Conservation (phyloP, 169 alveolate genomes). For the Eimeria falciformis region DNA sequence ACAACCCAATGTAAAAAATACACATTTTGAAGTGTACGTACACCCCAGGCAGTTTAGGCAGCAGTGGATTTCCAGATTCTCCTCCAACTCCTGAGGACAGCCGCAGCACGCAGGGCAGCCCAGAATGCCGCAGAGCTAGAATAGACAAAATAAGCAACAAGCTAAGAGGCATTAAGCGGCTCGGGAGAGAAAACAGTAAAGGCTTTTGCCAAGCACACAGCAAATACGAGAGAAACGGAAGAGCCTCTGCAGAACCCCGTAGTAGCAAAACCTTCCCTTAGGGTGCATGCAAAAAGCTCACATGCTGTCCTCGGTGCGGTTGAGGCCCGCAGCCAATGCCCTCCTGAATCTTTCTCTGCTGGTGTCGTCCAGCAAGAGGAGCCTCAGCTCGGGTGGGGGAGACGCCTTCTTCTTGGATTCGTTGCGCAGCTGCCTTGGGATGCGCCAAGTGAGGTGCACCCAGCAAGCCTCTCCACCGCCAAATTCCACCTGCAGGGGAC, state of each 20-base stretch:
- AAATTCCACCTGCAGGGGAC: neutral
- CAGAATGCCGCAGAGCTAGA: too few species aligned
- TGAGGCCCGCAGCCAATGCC: constrained; percentile 46
- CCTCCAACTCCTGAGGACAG: constrained; percentile 1
- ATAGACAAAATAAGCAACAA: too few species aligned
- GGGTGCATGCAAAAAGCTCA: constrained; percentile 1
- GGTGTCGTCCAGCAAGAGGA: constrained; percentile 44
- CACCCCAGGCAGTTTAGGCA: too few species aligned
- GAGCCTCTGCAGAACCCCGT: too few species aligned
- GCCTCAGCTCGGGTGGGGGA: neutral
- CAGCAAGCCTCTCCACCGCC: constrained; percentile 19
- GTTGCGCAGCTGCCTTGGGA: neutral
- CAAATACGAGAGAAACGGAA: too few species aligned
- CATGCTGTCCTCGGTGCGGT: constrained; percentile 36
- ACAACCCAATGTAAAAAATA: too few species aligned
- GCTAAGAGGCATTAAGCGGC: too few species aligned
- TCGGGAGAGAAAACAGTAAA: too few species aligned
- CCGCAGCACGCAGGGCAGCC: neutral
- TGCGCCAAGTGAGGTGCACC: constrained; percentile 4
- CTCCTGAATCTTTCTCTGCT: constrained; percentile 65
- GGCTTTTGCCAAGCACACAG: too few species aligned
- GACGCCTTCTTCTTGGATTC: neutral
- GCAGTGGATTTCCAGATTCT: neutral
- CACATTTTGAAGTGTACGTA: too few species aligned
- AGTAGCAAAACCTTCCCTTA: too few species aligned